phyloP scores from a whole-genome alignment of 345 rosid species.

The Hypericum perforatum region DNA sequence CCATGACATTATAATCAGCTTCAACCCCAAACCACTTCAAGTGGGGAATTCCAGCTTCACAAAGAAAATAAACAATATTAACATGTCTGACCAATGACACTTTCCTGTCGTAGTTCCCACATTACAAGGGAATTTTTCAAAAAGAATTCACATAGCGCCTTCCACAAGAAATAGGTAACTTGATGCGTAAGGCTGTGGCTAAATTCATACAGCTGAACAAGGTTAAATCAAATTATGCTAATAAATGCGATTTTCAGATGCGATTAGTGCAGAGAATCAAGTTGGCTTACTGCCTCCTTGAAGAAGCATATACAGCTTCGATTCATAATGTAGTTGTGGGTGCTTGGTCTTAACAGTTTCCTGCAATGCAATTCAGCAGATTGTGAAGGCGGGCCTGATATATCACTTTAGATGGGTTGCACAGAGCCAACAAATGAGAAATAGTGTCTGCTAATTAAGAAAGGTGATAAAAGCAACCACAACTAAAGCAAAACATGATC shows the following conservation, averaged over 20 bases:
- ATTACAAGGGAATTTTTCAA: neutral
- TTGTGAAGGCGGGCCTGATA: too few species aligned
- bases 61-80: constrained; percentile 3
- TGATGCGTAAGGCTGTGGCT: too few species aligned
- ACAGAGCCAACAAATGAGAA: too few species aligned
- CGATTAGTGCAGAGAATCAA: constrained; percentile 8
- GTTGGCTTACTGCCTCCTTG: constrained; percentile 71
- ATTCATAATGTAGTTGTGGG: constrained; percentile 86
- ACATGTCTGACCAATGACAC: constrained; percentile 1
- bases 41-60: constrained; percentile 71
- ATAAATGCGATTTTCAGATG: neutral
- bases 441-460: too few species aligned
- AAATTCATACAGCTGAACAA: too few species aligned
- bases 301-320: constrained; percentile 76
- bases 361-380: constrained; percentile 22
- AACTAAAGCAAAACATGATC: too few species aligned
- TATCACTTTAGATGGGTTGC: too few species aligned
- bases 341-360: constrained; percentile 80
- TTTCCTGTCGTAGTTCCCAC: neutral
- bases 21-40: constrained; percentile 86
- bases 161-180: too few species aligned
- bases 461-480: too few species aligned
- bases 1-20: constrained; percentile 72
- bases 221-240: neutral
- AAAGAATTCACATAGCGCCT: neutral